Percentiles rank a stretch among this genome's conserved stretches.
Conservation (phyloP, 495 filamentous ascomycete species). For the Aspergillus homomorphus region DNA sequence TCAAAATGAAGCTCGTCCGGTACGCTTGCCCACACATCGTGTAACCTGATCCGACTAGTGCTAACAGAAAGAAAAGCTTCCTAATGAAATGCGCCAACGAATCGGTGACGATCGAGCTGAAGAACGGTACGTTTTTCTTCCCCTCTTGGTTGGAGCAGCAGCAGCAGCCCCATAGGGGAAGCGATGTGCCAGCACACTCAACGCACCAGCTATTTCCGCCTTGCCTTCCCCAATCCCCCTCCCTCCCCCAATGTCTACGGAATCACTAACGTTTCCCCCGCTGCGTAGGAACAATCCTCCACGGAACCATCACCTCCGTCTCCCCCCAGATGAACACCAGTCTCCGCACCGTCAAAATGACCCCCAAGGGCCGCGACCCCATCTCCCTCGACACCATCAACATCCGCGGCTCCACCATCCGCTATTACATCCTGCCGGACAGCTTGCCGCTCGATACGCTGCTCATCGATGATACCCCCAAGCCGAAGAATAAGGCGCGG, state of each 20-base stretch:
- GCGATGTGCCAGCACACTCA: too few relatives aligned
- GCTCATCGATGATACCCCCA: constrained; percentile 91
- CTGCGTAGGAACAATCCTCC: constrained; percentile 87
- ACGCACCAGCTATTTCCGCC: too few relatives aligned
- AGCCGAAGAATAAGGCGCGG: constrained; percentile 98
- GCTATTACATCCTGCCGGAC: constrained; percentile 93
- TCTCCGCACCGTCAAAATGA: constrained; percentile 93
- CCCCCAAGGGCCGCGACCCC: constrained; percentile 76
- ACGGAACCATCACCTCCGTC: constrained; percentile 93
- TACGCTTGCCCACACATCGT: constrained; percentile 47
- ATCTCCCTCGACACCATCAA: constrained; percentile 93
- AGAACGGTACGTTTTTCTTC: constrained; percentile 76
- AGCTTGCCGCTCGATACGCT: constrained; percentile 91
- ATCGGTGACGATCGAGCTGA: constrained; percentile 94
- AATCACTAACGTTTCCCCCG: constrained; percentile 1
- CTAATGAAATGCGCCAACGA: constrained; percentile 99
- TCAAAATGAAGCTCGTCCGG: constrained; percentile 97
- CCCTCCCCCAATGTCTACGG: constrained; percentile 1
- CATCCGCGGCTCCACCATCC: constrained; percentile 87
- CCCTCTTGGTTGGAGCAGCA: too few relatives aligned
- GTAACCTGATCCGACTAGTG: neutral
- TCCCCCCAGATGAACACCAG: constrained; percentile 96
- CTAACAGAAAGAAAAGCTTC: constrained; percentile 59
- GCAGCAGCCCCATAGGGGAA: too few relatives aligned
- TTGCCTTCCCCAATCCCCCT: neutral